These are phyloP conservation scores for Candida sakaeoensis DNA, from an alignment of 805 yeast genomes.

Conservation along the genomic window DNA sequence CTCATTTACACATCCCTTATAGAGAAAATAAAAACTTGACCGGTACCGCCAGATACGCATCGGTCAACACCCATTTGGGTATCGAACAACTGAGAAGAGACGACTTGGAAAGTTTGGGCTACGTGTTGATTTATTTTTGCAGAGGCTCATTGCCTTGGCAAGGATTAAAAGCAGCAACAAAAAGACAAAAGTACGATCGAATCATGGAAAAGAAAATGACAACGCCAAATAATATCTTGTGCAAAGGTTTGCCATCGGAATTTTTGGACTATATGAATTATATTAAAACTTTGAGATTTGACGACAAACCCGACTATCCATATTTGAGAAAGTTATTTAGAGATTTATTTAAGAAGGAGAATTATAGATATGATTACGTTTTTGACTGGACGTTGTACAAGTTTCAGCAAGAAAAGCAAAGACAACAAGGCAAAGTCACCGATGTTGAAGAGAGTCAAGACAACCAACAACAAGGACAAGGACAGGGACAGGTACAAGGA, in stretches of 20 bases:
- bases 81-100: slow-evolving; percentile 96
- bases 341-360: slow-evolving; percentile 82
- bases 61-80: slow-evolving; percentile 93
- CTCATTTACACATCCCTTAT: slow-evolving; percentile 92
- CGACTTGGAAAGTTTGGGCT: slow-evolving; percentile 91
- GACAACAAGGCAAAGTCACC: slow-evolving; percentile 36
- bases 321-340: slow-evolving; percentile 85
- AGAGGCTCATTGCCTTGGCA: slow-evolving; percentile 98
- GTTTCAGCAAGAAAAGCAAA: slow-evolving; percentile 58
- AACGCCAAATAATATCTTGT: slow-evolving; percentile 78
- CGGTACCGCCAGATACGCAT: slow-evolving; percentile 96
- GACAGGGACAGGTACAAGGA: slow-evolving; percentile 17
- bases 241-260: slow-evolving; percentile 89
- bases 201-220: slow-evolving; percentile 94
- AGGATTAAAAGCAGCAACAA: slow-evolving; percentile 94
- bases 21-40: slow-evolving; percentile 94
- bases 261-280: slow-evolving; percentile 85
- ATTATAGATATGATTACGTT: slow-evolving; percentile 87
- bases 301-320: slow-evolving; percentile 92
- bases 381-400: slow-evolving; percentile 96
- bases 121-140: slow-evolving; percentile 89
- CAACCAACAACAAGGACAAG: slow-evolving; percentile 16
- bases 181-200: slow-evolving; percentile 94
- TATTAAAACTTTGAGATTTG: slow-evolving; percentile 86
- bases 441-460: slow-evolving; percentile 20